These are phyloP conservation scores for Cochlearia excelsa DNA, from an alignment of 345 rosid genomes.

Conservation along the genomic window DNA sequence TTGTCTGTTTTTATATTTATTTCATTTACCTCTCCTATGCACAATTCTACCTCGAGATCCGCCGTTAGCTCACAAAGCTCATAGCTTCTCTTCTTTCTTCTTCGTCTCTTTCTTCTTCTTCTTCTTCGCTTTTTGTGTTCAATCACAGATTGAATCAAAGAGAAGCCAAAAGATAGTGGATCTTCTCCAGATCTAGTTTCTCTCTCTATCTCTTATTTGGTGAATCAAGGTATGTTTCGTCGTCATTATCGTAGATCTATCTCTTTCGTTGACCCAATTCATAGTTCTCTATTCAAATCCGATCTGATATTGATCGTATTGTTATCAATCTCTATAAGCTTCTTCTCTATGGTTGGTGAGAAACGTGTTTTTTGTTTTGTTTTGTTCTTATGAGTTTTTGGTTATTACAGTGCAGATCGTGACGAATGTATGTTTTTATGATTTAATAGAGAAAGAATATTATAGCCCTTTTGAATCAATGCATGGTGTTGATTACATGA, in stretches of 20 bases:
- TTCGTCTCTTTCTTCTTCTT: constrained; percentile 6
- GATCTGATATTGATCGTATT: constrained; percentile 3
- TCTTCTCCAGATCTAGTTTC: constrained; percentile 23
- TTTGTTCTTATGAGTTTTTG: not conserved
- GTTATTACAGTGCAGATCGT: constrained; percentile 21
- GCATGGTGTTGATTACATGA: constrained; percentile 10
- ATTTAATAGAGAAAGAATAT: not conserved
- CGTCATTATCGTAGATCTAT: constrained; percentile 32
- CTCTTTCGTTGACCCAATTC: constrained; percentile 1
- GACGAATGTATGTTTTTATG: constrained; percentile 14
- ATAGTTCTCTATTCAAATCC: not conserved
- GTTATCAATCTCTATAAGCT: not conserved
- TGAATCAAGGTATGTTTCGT: constrained; percentile 23
- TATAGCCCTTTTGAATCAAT: not conserved
- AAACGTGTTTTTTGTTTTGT: not conserved
- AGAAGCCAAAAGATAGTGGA: not conserved
- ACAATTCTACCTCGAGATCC: constrained; percentile 35
- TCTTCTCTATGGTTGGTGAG: not conserved
- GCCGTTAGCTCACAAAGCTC: constrained; percentile 25
- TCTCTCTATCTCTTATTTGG: constrained; percentile 2
- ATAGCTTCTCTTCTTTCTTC: constrained; percentile 15
- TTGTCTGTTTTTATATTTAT: constrained; percentile 26
- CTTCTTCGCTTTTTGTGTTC: not conserved
- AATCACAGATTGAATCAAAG: constrained; percentile 17
- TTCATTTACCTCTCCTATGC: constrained; percentile 26